A percentile compares a stretch with the other conserved stretches of the same genome.
These are phyloP conservation scores for Chlorociboria aeruginascens DNA, from an alignment of 495 filamentous ascomycete genomes.

Conservation along the genomic window DNA sequence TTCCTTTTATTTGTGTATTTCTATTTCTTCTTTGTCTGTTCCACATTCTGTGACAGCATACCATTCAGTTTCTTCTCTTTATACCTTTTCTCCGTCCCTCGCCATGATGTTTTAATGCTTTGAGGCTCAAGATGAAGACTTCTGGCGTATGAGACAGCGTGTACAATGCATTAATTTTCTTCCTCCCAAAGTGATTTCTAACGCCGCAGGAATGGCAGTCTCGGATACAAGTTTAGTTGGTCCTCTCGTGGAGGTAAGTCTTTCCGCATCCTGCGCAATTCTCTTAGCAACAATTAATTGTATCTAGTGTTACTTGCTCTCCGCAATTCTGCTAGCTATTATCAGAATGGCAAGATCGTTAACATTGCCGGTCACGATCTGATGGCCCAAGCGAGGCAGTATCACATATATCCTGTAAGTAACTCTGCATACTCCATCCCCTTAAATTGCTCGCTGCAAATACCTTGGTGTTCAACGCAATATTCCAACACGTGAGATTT, in stretches of 20 bases:
- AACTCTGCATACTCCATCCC: background rate
- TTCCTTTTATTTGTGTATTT: conserved; percentile 40
- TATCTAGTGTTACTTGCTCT: conserved; percentile 62
- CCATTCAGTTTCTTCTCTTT: no score
- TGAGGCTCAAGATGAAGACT: no score
- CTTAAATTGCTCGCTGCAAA: conserved; percentile 17
- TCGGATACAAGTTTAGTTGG: conserved; percentile 29
- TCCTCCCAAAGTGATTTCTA: no score
- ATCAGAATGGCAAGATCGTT: conserved; percentile 62
- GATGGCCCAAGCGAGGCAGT: conserved; percentile 82
- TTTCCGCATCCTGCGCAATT: no score
- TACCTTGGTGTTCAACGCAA: conserved; percentile 1
- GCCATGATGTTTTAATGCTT: no score
- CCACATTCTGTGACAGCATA: no score
- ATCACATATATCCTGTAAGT: conserved; percentile 53
- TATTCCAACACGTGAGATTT: background rate
- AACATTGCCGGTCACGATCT: conserved; percentile 52
- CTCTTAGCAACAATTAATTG: no score
- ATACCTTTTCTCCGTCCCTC: no score
- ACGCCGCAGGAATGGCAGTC: no score
- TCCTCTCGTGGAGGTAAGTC: conserved; percentile 23
- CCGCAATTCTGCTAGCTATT: conserved; percentile 76
- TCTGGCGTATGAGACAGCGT: no score
- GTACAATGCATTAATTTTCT: no score
- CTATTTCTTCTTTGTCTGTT: background rate